phyloP scores from a whole-genome alignment of 176 grass and related monocot species.

The Carex scoparia region DNA sequence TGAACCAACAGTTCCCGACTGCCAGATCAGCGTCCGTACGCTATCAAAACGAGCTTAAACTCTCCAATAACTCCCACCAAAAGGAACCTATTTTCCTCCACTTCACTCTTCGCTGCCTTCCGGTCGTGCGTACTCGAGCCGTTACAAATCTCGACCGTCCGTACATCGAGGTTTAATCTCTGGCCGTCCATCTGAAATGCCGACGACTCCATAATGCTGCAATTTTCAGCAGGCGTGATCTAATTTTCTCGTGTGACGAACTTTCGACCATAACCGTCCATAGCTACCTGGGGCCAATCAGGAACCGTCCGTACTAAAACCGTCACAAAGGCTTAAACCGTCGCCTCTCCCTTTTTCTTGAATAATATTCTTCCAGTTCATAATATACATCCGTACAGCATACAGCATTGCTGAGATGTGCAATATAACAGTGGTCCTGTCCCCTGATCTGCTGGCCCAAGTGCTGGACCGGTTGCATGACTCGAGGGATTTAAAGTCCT shows the following conservation, averaged over 20 bases:
- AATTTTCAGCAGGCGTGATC: no score
- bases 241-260: not conserved
- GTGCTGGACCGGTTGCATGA: constrained; percentile 68
- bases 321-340: not conserved
- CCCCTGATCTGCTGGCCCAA: constrained; percentile 62
- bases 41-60: not conserved
- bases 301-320: not conserved
- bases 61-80: not conserved
- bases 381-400: constrained; percentile 6
- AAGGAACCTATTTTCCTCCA: not conserved
- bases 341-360: not conserved
- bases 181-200: not conserved
- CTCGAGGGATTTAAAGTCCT: constrained; percentile 61
- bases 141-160: not conserved
- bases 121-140: not conserved
- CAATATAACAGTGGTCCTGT: constrained; percentile 25
- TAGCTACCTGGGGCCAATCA: not conserved
- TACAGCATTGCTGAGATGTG: constrained; percentile 25
- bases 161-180: not conserved
- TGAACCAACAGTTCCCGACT: not conserved
- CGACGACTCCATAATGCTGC: not conserved
- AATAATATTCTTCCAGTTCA: not conserved
- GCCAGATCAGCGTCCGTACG: not conserved
- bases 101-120: not conserved
- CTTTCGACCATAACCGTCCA: not conserved